Conservation (phyloP, 805 yeast species). For the Saccharomycopsis sp. region DNA sequence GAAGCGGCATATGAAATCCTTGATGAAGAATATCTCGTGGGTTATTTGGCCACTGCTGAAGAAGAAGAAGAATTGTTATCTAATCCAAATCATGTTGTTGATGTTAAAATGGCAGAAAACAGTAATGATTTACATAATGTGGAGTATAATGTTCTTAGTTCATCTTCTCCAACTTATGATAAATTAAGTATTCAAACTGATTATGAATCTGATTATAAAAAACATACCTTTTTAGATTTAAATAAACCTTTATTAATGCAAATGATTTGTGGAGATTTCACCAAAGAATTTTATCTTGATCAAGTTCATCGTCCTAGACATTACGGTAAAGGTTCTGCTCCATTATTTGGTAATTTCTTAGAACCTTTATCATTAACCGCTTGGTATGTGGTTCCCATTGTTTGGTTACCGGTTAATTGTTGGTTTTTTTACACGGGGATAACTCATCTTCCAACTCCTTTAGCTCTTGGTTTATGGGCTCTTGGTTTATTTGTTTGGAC, state of each 20-base stretch:
- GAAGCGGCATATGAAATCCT: conserved; percentile 80
- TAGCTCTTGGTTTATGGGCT: conserved; percentile 48
- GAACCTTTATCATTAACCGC: conserved; percentile 89
- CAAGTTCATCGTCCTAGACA: conserved; percentile 98
- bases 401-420: conserved; percentile 81
- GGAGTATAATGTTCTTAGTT: no score
- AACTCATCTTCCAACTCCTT: conserved; percentile 31
- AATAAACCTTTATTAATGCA: conserved; percentile 73
- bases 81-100: conserved; percentile 49
- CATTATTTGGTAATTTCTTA: conserved; percentile 84
- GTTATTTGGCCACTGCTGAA: conserved; percentile 69
- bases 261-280: conserved; percentile 62
- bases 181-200: conserved; percentile 74
- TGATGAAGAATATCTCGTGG: conserved; percentile 64
- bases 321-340: conserved; percentile 95
- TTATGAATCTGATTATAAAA: conserved; percentile 52
- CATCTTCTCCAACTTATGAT: conserved; percentile 67
- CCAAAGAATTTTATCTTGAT: conserved; percentile 85
- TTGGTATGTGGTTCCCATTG: conserved; percentile 83
- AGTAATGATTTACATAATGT: conserved; percentile 41
- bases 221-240: conserved; percentile 81
- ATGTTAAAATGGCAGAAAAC: conserved; percentile 33
- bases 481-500: conserved; percentile 94
- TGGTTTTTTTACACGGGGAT: conserved; percentile 53
- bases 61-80: conserved; percentile 65